A percentile compares a stretch with the other conserved stretches of the same genome.
These are phyloP conservation scores for Claviceps purpurea DNA, from an alignment of 2,329 filamentous ascomycete species.

Conservation along the genomic window DNA sequence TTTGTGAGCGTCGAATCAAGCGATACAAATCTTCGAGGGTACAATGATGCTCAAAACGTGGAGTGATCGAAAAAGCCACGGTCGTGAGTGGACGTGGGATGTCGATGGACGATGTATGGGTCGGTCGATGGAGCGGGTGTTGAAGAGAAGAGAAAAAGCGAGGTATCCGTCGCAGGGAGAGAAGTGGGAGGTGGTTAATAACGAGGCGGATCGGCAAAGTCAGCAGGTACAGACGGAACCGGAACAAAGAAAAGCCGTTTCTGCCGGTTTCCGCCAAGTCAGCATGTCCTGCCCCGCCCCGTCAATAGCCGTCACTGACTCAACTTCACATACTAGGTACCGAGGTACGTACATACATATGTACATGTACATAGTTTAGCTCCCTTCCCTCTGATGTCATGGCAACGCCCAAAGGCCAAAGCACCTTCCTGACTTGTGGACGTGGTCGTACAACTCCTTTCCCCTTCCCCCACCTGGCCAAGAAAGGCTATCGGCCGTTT, in stretches of 20 bases:
- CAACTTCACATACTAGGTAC: neutral
- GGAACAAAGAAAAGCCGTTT: slow-evolving; percentile 2
- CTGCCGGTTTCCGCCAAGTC: neutral
- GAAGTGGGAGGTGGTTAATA: neutral
- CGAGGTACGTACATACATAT: too few species aligned
- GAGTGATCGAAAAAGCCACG: neutral
- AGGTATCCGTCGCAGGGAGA: neutral
- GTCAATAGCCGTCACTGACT: slow-evolving; percentile 11
- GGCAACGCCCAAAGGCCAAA: too few species aligned
- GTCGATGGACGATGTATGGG: neutral
- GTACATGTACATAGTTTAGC: too few species aligned
- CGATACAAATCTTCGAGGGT: neutral
- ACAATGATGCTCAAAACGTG: neutral
- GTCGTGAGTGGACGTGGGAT: neutral
- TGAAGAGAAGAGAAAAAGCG: slow-evolving; percentile 1
- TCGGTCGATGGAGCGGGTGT: neutral
- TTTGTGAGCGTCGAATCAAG: neutral
- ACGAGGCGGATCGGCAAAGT: neutral
- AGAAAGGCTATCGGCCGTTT: neutral
- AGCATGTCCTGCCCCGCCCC: neutral
- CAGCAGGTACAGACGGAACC: neutral
- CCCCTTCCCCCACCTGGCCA: too few species aligned
- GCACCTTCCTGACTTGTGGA: too few species aligned
- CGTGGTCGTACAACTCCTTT: too few species aligned
- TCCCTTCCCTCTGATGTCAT: too few species aligned